Conservation (phyloP, 2,329 filamentous ascomycete species). For the Pyrenochaeta sp. region DNA sequence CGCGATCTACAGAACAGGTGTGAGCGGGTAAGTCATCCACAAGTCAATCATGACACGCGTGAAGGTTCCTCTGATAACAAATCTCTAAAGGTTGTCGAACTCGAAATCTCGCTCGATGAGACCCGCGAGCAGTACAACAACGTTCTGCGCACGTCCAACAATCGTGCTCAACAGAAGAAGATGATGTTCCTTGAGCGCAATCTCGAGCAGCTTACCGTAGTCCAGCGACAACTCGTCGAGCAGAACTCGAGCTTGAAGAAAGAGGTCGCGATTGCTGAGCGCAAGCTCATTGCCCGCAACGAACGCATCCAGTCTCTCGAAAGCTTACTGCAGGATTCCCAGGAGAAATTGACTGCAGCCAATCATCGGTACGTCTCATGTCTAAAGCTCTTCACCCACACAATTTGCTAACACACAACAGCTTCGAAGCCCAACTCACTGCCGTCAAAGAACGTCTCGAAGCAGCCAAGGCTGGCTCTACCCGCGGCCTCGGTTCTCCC, state of each 20-base stretch:
- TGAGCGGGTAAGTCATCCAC: constrained; percentile 69
- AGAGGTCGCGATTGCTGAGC: constrained; percentile 97
- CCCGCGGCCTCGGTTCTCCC: constrained; percentile 76
- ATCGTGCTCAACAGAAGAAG: constrained; percentile 99
- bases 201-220: constrained; percentile 94
- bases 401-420: constrained; percentile 50
- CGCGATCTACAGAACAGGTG: constrained; percentile 97
- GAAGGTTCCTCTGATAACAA: no score
- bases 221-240: constrained; percentile 96
- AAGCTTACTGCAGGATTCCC: constrained; percentile 89
- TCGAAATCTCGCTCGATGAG: constrained; percentile 97
- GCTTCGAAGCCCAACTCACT: constrained; percentile 95
- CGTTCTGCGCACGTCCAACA: constrained; percentile 94
- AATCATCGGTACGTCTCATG: constrained; percentile 85
- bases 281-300: constrained; percentile 94
- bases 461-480: constrained; percentile 90
- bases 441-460: constrained; percentile 98
- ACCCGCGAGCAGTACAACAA: constrained; percentile 99
- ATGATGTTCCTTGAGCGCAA: constrained; percentile 99
- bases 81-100: constrained; percentile 73
- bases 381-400: constrained; percentile 1
- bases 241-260: constrained; percentile 96
- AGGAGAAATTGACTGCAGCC: constrained; percentile 96
- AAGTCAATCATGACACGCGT: no score
- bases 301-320: constrained; percentile 96